Base-by-base conservation (phyloP, 2,329 filamentous ascomycete genomes). In the Phialocephala subalpina region DNA sequence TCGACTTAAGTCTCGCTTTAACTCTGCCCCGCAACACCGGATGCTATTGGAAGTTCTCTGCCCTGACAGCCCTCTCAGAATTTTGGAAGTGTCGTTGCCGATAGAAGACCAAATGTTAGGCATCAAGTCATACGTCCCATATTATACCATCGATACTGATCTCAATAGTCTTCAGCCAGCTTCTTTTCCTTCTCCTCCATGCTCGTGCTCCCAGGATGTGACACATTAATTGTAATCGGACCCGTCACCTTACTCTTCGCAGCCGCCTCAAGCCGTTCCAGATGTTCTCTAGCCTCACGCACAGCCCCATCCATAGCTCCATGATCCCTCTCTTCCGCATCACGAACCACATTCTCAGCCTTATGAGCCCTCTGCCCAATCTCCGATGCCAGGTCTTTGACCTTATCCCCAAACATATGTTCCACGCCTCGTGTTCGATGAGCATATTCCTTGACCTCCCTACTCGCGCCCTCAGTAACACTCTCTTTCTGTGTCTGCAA, bases 361-460 rank as follows among this genome's bases (percentile, higher is more conserved):
- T 42, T 63, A 2, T 52, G 22, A 14, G 61, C 64, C 25, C 52
- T 63, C 2, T 52, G 16, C 4, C 47, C 56, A 52, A 60, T 63
- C 12, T 60, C 64, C 5, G 60, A 22, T 8, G 64, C 64, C 25
- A 66, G 45, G 47, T 59, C 64, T 27, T 66, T 62, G 27, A 60
- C 53, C 22, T 56, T 62, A 27, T 60, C 57, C 4, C 64, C 64
- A 60, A 66, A 62, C 18, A 47, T 56, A 58, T 66, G 52, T 9
- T 63, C 60, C 18, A 58, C 29, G 9, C 60, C 6, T 29, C 35
- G 38, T 16, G 38, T 38, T 58, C 60, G 38, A 18, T 58, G 38
- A 47, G 49, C 27, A 12, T 58, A 36, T 38, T 62, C 60, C n/a
- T 22, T 55, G 33, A 56, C 60, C 35, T 55, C 60, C 36, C 52